Base-by-base conservation (phyloP, 805 yeast genomes). In the Priceomyces medius region DNA sequence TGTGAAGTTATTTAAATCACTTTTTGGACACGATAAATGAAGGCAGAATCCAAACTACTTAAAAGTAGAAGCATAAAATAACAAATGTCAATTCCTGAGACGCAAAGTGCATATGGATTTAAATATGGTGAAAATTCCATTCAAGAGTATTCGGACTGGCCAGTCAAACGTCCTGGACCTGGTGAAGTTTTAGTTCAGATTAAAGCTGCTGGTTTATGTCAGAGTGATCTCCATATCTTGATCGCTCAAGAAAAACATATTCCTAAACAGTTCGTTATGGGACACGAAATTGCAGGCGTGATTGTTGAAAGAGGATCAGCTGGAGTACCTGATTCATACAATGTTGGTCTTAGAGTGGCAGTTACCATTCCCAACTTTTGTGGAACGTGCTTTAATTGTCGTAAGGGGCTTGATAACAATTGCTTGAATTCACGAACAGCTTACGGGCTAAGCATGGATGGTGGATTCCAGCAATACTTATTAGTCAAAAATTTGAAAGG, bases 131-230 rank as follows among this genome's bases (percentile, higher is more conserved):
- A 42, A 27, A 40, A 38, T 4, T 46, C 46, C 10, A 55, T 69
- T 36, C 52, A 47, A 23, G 49, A 50, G 28, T 68, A 61, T 41
- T 56, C 52, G 4, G 44, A 61, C 38, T 37, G 55, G 31, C 68
- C 70, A 2, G 65, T 68, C 21, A 52, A 56, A 7, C 41, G 42
- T 20, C 74, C 74, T 0, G 50, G 49, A 2, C 45, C 49, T 6
- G 48, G 43, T 18, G 63, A 66, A 39, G 56, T 69, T 1, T 54
- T 70, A 9, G 48, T 70, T 21, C 65, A 68, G 44, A 49, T 70
- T n/a, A 71, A 69, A 44, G 72, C 71, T 1, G 71, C 68, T 2
- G 74, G 74, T 6, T 54, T 73, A 40, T 73, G 78, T 46, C 63
- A 60, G 41, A 64, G 73, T 26, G 78, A 73, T 47, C 57, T 68